Evolutionary conservation across 768 basidiomycete genomes (phyloP).

Genomic region (Amanita brunnescens): DNA sequence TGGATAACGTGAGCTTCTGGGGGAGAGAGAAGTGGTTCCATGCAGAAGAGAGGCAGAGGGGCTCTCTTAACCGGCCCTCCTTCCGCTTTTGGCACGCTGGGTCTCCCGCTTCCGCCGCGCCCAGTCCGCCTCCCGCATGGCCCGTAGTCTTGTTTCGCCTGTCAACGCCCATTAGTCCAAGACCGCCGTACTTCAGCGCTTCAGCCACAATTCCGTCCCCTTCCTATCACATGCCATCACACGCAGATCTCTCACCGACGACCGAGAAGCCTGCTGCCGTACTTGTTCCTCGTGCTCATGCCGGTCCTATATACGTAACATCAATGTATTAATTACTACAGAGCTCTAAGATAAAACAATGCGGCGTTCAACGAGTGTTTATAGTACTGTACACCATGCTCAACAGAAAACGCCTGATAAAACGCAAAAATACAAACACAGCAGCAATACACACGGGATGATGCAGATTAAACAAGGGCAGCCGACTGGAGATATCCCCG

Average conservation of each 20-base stretch:
- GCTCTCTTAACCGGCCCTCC: background rate
- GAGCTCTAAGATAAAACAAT: background rate
- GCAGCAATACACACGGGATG: background rate
- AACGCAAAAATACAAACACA: background rate
- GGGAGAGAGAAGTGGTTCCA: conserved; percentile 56
- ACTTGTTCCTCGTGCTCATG: too few species aligned
- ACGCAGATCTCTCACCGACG: too few species aligned
- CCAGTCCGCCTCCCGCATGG: too few species aligned
- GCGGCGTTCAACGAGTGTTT: background rate
- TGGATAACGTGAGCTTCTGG: conserved; percentile 62
- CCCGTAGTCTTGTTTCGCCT: too few species aligned
- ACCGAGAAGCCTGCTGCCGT: too few species aligned
- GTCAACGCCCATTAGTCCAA: too few species aligned
- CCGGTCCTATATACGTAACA: too few species aligned
- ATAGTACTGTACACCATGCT: background rate
- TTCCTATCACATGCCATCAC: too few species aligned
- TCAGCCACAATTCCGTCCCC: too few species aligned
- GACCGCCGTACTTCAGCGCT: too few species aligned
- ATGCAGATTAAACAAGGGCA: conserved; percentile 42
- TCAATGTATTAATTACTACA: background rate
- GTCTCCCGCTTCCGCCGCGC: background rate
- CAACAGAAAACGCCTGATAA: background rate
- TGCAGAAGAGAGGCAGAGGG: conserved; percentile 13
- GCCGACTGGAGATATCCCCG: conserved; percentile 67
- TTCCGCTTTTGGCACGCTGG: background rate